phyloP scores from a whole-genome alignment of 805 yeast genomes.

The Yamadazyma akitaensis region DNA sequence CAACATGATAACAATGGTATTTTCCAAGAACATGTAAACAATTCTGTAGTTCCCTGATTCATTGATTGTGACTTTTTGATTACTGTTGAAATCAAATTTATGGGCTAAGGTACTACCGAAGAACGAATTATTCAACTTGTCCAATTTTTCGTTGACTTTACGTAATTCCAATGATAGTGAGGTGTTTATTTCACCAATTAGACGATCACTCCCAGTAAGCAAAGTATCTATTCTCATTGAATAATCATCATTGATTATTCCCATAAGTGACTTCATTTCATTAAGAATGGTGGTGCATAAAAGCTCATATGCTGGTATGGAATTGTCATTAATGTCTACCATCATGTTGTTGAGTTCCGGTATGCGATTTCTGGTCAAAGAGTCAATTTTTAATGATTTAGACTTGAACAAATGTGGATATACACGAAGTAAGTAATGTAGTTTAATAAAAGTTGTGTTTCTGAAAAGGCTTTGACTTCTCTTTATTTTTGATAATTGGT shows the following conservation, averaged over 20 bases:
- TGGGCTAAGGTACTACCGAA: slow-evolving; percentile 21
- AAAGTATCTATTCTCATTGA: slow-evolving; percentile 58
- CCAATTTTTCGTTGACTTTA: slow-evolving; percentile 47
- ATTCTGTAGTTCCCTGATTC: slow-evolving; percentile 35
- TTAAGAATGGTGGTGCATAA: slow-evolving; percentile 30
- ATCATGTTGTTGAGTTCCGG: slow-evolving; percentile 11
- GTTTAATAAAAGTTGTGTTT: slow-evolving; percentile 10
- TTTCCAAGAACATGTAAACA: slow-evolving; percentile 48
- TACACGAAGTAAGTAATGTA: slow-evolving; percentile 7
- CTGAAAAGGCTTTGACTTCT: slow-evolving; percentile 5
- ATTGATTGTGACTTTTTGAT: slow-evolving; percentile 7
- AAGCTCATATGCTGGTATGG: slow-evolving; percentile 32
- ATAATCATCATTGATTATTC: slow-evolving; percentile 39
- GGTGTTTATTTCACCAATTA: slow-evolving; percentile 71
- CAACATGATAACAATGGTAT: slow-evolving; percentile 47
- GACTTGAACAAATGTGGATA: slow-evolving; percentile 9
- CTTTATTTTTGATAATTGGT: background rate
- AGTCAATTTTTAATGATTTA: background rate
- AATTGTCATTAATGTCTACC: slow-evolving; percentile 28
- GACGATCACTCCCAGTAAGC: slow-evolving; percentile 61
- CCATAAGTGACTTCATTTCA: slow-evolving; percentile 34
- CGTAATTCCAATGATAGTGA: slow-evolving; percentile 62
- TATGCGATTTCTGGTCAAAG: slow-evolving; percentile 3
- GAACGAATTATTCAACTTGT: slow-evolving; percentile 37
- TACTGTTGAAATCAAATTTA: slow-evolving; percentile 12